phyloP scores from a whole-genome alignment of 257 asterid genomes.

The Paraleonurus japonicus region DNA sequence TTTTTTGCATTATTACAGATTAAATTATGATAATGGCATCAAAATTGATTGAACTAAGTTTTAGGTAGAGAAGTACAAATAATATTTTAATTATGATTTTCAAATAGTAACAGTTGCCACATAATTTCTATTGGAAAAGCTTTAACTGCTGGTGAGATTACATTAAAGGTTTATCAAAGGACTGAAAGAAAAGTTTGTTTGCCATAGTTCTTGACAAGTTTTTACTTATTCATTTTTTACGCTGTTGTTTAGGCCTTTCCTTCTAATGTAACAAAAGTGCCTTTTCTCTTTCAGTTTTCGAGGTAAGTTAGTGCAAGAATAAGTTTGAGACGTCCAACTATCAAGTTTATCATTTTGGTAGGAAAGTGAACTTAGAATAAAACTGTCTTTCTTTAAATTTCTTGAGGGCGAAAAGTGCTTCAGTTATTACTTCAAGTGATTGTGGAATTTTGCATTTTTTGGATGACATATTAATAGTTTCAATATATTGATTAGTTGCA shows the following conservation, averaged over 20 bases:
- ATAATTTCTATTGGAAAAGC: neutral
- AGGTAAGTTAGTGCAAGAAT: neutral
- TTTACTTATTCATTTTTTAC: neutral
- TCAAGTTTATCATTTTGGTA: constrained; percentile 1
- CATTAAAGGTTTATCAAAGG: constrained; percentile 5
- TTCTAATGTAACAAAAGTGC: neutral
- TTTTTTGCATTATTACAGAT: neutral
- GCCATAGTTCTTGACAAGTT: neutral
- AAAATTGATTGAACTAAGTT: neutral
- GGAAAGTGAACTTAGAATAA: neutral
- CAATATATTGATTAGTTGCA: neutral
- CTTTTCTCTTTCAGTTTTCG: neutral
- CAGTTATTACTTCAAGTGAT: neutral
- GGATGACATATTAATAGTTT: neutral
- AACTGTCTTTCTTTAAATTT: neutral
- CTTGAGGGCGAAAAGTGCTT: neutral
- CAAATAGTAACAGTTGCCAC: neutral
- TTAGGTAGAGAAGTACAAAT: neutral
- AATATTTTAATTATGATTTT: neutral
- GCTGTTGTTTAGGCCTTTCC: neutral
- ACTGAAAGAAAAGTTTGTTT: neutral
- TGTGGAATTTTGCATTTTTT: neutral
- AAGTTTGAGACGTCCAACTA: neutral
- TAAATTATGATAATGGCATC: neutral
- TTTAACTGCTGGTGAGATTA: constrained; percentile 10